Evolutionary conservation across 805 yeast species (phyloP), one percentile per base, ranked within the genome.

Genomic region (Myxozyma kluyveri): DNA sequence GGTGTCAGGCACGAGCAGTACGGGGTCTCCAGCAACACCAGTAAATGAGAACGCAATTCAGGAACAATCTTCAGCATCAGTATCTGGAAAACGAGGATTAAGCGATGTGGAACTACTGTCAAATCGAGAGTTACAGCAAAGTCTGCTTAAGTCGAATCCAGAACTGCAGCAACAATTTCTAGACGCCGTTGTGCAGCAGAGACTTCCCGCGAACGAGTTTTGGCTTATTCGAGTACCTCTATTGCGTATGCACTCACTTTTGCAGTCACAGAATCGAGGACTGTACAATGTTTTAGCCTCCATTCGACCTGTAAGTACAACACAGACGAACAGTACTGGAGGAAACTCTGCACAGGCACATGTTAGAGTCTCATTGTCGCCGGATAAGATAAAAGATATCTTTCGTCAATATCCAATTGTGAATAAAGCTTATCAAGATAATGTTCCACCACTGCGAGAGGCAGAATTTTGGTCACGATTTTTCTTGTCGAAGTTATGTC

Each of bases 381-480:
- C 96, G 49, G 97, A 90, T 55, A 89, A 85, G 55, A 90, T 93
- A 63, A 83, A 81, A 50, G 95, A 86, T 57, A 88, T 93, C 21
- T 90, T 93, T 66, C 87, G 83, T 46, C 96, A 91, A 53, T 93
- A 91, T 64, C 99, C 99, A 0, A 81, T 90, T 35, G 95, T 93
- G 23, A 81, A 87, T 54, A 81, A 79, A 57, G 98, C 98, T 0
- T 93, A 86, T 64, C 83, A 81, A 53, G 99, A 93, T 49, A 83
- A 83, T 52, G 99, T 93, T 3, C 99, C 98, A 0, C 83, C 84
- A 56, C 75, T 93, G 47, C 78, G 80, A 43, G 98, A 93, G 66
- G 90, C 91, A 38, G 96, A 86, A 64, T 93, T 93, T 63, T 93
- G 99, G 99, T 88, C 96, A 9, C 74, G 97, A 56, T 93, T 93